Evolutionary conservation across 306 rosid genomes (phyloP), one percentile per base, ranked within the genome.

Genomic region (Aeschynomene evenia): DNA sequence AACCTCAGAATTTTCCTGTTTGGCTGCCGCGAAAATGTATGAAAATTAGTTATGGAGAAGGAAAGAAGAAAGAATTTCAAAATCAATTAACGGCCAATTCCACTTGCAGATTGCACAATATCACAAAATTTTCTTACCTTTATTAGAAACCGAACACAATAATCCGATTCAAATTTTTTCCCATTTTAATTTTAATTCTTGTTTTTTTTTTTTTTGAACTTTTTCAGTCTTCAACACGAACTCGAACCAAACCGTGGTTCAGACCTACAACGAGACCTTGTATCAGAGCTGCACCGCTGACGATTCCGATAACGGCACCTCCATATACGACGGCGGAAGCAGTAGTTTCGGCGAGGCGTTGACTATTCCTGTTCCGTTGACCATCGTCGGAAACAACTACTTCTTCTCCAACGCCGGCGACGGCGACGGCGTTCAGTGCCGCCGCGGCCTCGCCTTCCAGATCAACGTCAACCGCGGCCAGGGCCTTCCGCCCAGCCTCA

Each of bases 401-500:
- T 93, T 72, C 87, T 93, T 84, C 85, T 93, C 98, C 63, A 81
- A 72, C 70, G 81, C 71, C 53, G 36, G 43, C 37, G 91, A 82
- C 53, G 36, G 43, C 37, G 91, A 82, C 33, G 87, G 96, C 24
- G 57, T 75, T 5, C 96, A 86, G 68, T 93, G 98, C 81, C 85
- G 61, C 33, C 72, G 0, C 0, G 97, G 98, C n/a, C 54, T 93
- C 83, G 91, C 91, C 16, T 93, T 90, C 54, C 75, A 63, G 75
- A 86, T 93, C 77, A 18, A 79, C 3, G 96, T 90, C 61, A 63
- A 72, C n/a, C 77, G 71, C 52, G 97, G 98, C 18, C 78, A 60
- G 16, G 97, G 97, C 31, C 77, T 93, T 70, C 98, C 94, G n/a
- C 96, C 96, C 22, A 79, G 81, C 46, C 86, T 93, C n/a, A 86